Evolutionary conservation across 108 stramenopile genomes (phyloP), one percentile per base, ranked within the genome.

Genomic region (Stephanodiscus minutulus): DNA sequence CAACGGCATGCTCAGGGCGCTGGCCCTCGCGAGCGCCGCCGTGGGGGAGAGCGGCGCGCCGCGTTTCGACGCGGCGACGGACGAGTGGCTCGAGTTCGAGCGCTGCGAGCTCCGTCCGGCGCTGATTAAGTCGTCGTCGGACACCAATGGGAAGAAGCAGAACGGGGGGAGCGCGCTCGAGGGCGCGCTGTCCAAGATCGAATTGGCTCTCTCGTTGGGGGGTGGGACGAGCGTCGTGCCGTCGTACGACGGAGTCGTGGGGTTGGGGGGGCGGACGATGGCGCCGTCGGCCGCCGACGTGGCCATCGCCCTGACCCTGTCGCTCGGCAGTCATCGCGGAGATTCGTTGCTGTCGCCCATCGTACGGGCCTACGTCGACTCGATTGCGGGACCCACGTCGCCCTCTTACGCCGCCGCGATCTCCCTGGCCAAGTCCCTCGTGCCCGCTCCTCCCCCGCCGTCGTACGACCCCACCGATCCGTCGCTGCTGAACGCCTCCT

Each of bases 81-180:
- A 95, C 63, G 91, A 95, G 49, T 91, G 90, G 90, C 83, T 90
- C 53, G 94, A 95, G 70, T 83, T 77, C 43, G 94, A 95, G 64
- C 82, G 91, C 31, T 78, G 78, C 12, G 60, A 64, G 17, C 72
- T 92, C 39, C 82, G 89, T 53, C 56, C 48, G 6, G 84, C 81
- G 21, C 29, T 70, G 56, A 22, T 12, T 0, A 20, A 33, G 31
- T 33, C 31, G 43, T 15, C 12, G 15, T 44, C 43, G 43, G 0
- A 0, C 13, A 15, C 2, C 2, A 39, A 39, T 8, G 73, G 47
- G 41, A 58, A 66, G 11, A n/a, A 41, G 0, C n/a, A n/a, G n/a
- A n/a, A n/a, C n/a, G 65, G 82, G 20, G 57, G 44, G 4, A 62
- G 47, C 13, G 70, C 43, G 53, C 58, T 74, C 35, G 62, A 70